Conservation (phyloP, 2,329 filamentous ascomycete species). For the Alternaria brassicae region DNA sequence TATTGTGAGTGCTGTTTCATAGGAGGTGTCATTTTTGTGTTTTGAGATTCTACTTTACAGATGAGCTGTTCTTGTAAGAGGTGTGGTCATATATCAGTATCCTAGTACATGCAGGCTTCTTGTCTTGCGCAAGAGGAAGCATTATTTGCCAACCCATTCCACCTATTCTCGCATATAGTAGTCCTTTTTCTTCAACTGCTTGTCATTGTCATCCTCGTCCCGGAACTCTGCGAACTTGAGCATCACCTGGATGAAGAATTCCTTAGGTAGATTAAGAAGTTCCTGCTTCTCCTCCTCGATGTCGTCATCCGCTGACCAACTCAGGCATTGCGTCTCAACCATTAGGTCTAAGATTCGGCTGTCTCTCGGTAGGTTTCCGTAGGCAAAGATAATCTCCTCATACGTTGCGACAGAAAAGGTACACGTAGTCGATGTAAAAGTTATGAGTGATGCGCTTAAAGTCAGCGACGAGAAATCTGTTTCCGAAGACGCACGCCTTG, state of each 20-base stretch:
- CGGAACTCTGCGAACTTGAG: not conserved
- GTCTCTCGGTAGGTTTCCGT: not conserved
- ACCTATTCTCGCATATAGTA: not conserved
- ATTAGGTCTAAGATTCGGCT: not conserved
- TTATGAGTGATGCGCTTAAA: not conserved
- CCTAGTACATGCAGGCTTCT: not conserved
- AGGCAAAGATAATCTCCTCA: not conserved
- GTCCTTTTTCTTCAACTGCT: not conserved
- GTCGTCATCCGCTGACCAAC: not conserved
- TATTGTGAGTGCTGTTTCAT: not conserved
- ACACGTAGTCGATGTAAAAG: not conserved
- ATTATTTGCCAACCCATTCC: not conserved
- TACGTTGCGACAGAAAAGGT: accelerated
- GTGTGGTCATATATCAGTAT: not conserved
- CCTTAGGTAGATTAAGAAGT: not conserved
- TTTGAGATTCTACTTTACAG: not conserved
- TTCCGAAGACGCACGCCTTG: not conserved
- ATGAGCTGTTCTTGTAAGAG: not conserved
- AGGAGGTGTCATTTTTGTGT: not conserved
- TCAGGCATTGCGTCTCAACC: not conserved
- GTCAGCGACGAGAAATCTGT: not conserved
- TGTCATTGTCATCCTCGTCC: not conserved
- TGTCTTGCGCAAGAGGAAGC: not conserved
- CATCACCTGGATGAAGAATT: not conserved
- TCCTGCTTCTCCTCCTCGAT: not conserved